A percentile compares a stretch with the other conserved stretches of the same genome.
Conservation (phyloP, 2,329 filamentous ascomycete species). For the Fusarium ambrosium region DNA sequence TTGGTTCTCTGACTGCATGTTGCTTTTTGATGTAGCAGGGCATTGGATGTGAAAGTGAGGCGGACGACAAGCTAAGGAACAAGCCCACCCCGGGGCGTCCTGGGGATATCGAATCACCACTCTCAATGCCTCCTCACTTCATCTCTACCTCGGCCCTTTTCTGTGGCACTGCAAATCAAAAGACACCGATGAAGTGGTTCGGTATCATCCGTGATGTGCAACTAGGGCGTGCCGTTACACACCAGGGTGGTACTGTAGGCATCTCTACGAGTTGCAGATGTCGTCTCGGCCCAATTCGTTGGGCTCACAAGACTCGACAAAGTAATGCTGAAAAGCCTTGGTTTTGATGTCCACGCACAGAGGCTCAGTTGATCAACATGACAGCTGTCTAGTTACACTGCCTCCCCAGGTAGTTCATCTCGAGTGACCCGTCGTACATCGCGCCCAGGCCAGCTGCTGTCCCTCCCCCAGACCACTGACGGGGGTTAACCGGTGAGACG, state of each 20-base stretch:
- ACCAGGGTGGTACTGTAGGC: neutral
- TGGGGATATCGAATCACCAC: conserved; percentile 7
- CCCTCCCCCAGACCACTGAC: neutral
- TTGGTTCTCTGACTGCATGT: conserved; percentile 6
- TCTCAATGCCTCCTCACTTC: neutral
- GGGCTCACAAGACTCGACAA: neutral
- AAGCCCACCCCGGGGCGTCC: conserved; percentile 4
- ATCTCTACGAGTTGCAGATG: conserved; percentile 4
- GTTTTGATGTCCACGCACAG: neutral
- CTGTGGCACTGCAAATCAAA: neutral
- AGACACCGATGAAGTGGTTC: neutral
- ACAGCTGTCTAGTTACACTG: neutral
- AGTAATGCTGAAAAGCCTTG: neutral
- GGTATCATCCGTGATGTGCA: conserved; percentile 3
- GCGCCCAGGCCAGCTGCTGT: neutral
- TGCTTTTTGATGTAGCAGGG: conserved; percentile 4
- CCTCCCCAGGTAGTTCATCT: neutral
- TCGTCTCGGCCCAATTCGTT: conserved; percentile 24
- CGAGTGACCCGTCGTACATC: neutral
- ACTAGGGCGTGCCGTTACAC: neutral
- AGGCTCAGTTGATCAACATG: neutral
- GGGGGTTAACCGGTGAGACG: neutral
- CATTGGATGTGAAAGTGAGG: conserved; percentile 27
- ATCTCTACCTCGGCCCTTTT: neutral
- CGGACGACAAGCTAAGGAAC: conserved; percentile 13